These are phyloP conservation scores for Musa balbisiana DNA, from an alignment of 202 grass and related monocot species.

Conservation along the genomic window DNA sequence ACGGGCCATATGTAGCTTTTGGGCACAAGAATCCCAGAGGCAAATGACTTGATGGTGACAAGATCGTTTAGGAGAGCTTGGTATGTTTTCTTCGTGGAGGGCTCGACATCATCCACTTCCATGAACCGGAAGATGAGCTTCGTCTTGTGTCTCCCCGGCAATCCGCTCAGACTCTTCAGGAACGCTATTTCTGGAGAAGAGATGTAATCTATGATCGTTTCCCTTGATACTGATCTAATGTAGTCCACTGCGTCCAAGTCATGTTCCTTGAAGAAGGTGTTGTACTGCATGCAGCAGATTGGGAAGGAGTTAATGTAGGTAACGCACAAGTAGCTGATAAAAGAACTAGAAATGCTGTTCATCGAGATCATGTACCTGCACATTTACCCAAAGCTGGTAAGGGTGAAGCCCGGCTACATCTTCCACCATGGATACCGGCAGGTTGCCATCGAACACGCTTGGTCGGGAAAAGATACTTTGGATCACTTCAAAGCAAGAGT, in stretches of 20 bases:
- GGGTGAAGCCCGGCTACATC: constrained; percentile 49
- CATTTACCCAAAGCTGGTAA: constrained; percentile 68
- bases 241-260: constrained; percentile 46
- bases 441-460: constrained; percentile 65
- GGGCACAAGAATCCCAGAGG: constrained; percentile 16
- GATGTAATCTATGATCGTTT: not conserved
- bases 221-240: constrained; percentile 31
- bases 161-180: constrained; percentile 1
- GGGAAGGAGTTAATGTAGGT: not conserved
- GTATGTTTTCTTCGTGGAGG: constrained; percentile 13
- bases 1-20: constrained; percentile 18
- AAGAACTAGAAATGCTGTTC: too few relatives aligned
- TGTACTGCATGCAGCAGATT: constrained; percentile 47
- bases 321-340: too few relatives aligned
- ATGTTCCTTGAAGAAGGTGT: constrained; percentile 50
- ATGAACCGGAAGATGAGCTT: constrained; percentile 13
- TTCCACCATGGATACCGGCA: constrained; percentile 50
- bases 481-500: constrained; percentile 41
- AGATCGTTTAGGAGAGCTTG: constrained; percentile 3
- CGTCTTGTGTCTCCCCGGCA: not conserved
- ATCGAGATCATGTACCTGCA: constrained; percentile 43
- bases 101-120: not conserved
- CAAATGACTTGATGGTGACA: constrained; percentile 10
- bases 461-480: constrained; percentile 89
- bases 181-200: constrained; percentile 14